Base-by-base conservation (phyloP, 257 asterid species). In the Penstemon newberryi region DNA sequence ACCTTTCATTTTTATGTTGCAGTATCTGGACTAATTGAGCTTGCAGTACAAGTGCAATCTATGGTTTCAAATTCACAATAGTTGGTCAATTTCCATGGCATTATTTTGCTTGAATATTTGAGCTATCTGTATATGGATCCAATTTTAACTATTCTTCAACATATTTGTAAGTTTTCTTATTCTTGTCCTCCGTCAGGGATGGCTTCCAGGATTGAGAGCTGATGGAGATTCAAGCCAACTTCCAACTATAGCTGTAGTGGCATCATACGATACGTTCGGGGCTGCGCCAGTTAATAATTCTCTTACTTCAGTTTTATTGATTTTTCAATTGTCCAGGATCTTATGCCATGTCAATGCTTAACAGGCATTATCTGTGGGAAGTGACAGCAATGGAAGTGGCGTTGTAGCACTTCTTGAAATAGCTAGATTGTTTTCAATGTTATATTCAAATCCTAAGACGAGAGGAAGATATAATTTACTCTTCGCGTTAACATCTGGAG, bases 201-300 rank as follows among this genome's bases (percentile, higher is more conserved):
- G 97, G 99, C 86, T 94, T 63, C 97, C 97, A 43, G 99, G 99
- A 60, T 66, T 82, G 76, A 94, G 80, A 82, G 76, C 86, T 59
- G 96, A 91, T 46, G 96, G 91, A 5, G 96, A 91, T 66, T 90
- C 96, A 43, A 91, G 72, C 79, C 96, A 85, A 79, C 96, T 91
- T 77, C 96, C 97, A 53, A 91, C 96, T 19, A 87, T 94, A 76
- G 99, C 99, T 79, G 70, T 94, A 60, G 99, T 94, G 79, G 97
- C 97, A 70, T 94, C 99, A 56, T 94, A 94, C 67, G 99, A 94
- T 83, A 91, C 99, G 5, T 94, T 91, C 82, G 99, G 97, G 75
- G 96, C 97, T 54, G 96, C 96, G 70, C 97, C 99, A 11, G 99
- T 94, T 80, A 83, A 70, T 80, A 46, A 15, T 64, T 73, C 56